phyloP scores from a whole-genome alignment of 2,329 filamentous ascomycete genomes.

The Nemania serpens region DNA sequence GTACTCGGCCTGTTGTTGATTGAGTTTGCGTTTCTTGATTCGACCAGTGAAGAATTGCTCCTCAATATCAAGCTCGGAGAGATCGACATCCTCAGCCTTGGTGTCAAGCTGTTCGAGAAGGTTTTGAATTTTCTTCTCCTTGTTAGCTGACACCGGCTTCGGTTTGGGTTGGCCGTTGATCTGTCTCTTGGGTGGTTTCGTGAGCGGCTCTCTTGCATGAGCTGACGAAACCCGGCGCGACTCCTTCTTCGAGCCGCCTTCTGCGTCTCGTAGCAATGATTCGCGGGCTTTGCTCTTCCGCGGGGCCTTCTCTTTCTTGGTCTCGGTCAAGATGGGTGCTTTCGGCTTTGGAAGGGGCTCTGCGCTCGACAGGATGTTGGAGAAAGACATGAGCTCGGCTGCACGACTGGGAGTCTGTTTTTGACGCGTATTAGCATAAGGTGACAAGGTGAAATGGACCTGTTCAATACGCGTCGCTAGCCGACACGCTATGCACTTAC shows the following conservation, averaged over 20 bases:
- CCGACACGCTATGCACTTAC: conserved; percentile 32
- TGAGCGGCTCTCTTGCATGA: conserved; percentile 49
- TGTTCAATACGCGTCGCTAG: not conserved
- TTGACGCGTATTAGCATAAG: conserved; percentile 19
- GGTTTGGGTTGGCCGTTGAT: conserved; percentile 61
- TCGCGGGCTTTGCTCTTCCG: conserved; percentile 56
- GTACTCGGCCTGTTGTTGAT: conserved; percentile 67
- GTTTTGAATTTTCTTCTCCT: conserved; percentile 71
- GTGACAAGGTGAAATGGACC: not conserved
- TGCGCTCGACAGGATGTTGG: conserved; percentile 85
- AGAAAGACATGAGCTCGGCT: conserved; percentile 92
- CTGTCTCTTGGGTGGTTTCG: conserved; percentile 61
- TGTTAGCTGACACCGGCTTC: conserved; percentile 58
- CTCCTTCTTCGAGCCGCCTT: conserved; percentile 51
- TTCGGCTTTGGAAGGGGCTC: conserved; percentile 65
- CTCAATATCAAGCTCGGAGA: conserved; percentile 52
- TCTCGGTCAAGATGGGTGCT: conserved; percentile 43
- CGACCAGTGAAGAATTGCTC: conserved; percentile 57
- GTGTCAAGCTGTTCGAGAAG: conserved; percentile 57
- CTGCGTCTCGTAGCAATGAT: conserved; percentile 56
- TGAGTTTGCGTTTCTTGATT: conserved; percentile 68
- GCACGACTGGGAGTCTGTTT: conserved; percentile 71
- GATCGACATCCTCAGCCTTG: conserved; percentile 47
- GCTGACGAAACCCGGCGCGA: conserved; percentile 57
- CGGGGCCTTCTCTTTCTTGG: conserved; percentile 44